These are phyloP conservation scores for Magnolia sinica DNA, from an alignment of 164 flowering plant genomes.

Conservation along the genomic window DNA sequence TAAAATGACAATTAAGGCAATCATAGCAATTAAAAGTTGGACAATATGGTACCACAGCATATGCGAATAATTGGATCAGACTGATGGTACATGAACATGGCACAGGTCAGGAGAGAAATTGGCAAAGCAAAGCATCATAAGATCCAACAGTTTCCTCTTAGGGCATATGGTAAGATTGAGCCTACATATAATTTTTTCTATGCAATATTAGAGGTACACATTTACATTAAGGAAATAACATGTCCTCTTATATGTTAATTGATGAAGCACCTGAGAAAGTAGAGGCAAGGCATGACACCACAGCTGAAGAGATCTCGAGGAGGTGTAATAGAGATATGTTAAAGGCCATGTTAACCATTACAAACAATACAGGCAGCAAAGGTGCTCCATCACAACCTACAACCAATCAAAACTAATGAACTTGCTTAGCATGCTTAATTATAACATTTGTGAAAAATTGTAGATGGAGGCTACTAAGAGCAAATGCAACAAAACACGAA, in stretches of 20 bases:
- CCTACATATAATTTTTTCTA: neutral
- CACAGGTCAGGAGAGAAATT: no score
- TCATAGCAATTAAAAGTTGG: no score
- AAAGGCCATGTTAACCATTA: constrained; percentile 81
- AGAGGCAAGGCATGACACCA: constrained; percentile 86
- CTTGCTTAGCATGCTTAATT: neutral
- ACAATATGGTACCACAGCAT: no score
- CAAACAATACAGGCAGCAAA: constrained; percentile 72
- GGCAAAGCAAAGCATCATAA: no score
- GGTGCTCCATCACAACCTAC: constrained; percentile 98
- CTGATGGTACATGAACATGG: no score
- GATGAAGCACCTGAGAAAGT: constrained; percentile 67
- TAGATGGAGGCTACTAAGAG: no score
- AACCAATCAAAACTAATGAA: neutral
- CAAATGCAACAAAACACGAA: no score
- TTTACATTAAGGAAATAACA: no score
- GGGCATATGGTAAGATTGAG: neutral
- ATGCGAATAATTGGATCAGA: no score
- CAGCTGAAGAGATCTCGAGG: constrained; percentile 89
- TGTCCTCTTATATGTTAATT: no score
- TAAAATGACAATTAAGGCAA: no score
- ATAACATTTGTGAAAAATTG: neutral
- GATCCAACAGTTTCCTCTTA: no score
- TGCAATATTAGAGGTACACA: neutral
- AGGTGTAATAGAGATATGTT: constrained; percentile 88